A percentile compares a stretch with the other conserved stretches of the same genome.
Conservation (phyloP, 192 early-diverging fungal species). For the Geosiphon pyriformis region DNA sequence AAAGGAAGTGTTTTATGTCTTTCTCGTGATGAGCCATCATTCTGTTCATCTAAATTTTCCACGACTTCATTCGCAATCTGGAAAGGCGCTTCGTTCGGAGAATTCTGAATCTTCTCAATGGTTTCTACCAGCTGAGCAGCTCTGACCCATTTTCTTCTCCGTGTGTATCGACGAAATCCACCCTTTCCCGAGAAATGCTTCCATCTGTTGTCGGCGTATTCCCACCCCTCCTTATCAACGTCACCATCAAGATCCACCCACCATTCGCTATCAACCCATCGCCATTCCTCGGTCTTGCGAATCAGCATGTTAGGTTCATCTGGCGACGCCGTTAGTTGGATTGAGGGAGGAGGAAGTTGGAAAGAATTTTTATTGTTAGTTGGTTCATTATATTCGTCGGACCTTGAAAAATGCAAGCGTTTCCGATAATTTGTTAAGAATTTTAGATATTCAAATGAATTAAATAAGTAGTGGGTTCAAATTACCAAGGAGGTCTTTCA, state of each 20-base stretch:
- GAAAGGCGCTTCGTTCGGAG: not conserved
- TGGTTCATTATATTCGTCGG: constrained; percentile 44
- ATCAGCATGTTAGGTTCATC: constrained; percentile 35
- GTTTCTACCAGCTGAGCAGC: constrained; percentile 43
- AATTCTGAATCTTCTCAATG: constrained; percentile 7
- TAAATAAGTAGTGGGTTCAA: too few species aligned
- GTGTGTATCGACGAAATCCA: constrained; percentile 44
- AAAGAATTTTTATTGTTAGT: constrained; percentile 45
- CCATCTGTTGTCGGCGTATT: constrained; percentile 53
- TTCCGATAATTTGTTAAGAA: too few species aligned
- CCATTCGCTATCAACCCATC: constrained; percentile 48
- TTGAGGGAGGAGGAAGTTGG: constrained; percentile 35
- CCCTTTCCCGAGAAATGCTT: constrained; percentile 38
- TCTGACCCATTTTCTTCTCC: constrained; percentile 48
- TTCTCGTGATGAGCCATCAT: not conserved
- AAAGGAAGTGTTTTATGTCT: not conserved
- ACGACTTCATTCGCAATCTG: not conserved
- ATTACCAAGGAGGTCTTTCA: constrained; percentile 49
- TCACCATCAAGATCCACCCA: constrained; percentile 41
- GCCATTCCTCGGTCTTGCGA: constrained; percentile 46
- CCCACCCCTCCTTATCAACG: constrained; percentile 49
- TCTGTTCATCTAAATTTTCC: not conserved
- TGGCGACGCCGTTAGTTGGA: constrained; percentile 29
- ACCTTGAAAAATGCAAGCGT: constrained; percentile 38
- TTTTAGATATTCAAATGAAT: too few species aligned